Percentiles rank a stretch among this genome's conserved stretches.
Conservation (phyloP, 73 alveolate genomes). For the Tetrahymena elliotti region DNA sequence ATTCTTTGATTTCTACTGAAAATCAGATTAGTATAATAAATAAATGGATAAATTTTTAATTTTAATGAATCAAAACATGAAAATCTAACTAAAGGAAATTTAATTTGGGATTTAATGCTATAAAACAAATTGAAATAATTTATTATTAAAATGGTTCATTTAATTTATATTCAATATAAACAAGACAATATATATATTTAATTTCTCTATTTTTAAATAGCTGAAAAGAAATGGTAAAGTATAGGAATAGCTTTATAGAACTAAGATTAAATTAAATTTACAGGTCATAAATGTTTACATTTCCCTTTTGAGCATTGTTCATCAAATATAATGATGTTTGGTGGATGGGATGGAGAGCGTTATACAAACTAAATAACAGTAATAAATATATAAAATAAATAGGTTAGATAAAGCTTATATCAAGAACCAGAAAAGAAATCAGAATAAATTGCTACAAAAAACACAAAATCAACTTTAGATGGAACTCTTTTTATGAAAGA, state of each 20-base stretch:
- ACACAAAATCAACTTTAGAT: not conserved
- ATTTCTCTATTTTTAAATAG: not conserved
- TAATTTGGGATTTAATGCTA: too few species aligned
- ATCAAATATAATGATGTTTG: not conserved
- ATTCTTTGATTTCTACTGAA: too few species aligned
- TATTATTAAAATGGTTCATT: not conserved
- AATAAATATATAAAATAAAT: not conserved
- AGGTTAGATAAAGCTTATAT: not conserved
- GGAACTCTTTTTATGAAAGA: not conserved
- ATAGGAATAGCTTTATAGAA: not conserved
- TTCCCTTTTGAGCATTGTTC: not conserved
- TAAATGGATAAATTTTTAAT: too few species aligned
- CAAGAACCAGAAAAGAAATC: not conserved
- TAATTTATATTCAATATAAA: too few species aligned
- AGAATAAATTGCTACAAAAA: not conserved
- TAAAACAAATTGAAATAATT: too few species aligned
- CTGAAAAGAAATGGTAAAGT: not conserved
- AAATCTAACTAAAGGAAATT: too few species aligned
- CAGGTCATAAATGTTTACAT: not conserved
- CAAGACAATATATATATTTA: not conserved
- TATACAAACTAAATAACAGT: not conserved
- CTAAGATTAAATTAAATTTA: not conserved
- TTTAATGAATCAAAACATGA: too few species aligned
- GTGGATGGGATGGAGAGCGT: constrained; percentile 2
- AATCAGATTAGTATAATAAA: too few species aligned